Percentiles rank a stretch among this genome's conserved stretches.
phyloP scores from a whole-genome alignment of 2,329 filamentous ascomycete species.

The Fusarium sublunatum region DNA sequence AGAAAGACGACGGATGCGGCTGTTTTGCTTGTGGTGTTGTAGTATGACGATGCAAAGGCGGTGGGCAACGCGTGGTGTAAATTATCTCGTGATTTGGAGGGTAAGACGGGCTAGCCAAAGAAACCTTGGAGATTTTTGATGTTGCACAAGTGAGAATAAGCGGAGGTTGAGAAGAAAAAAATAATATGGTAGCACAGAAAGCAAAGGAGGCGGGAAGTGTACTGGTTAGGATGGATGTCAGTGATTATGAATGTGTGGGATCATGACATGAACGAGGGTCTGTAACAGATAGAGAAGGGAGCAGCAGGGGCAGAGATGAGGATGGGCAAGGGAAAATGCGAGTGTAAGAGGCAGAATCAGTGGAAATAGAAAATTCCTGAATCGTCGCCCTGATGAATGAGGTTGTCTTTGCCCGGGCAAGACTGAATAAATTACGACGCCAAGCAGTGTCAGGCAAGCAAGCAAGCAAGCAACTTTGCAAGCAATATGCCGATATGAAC shows the following conservation, averaged over 20 bases:
- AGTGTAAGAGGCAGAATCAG: constrained; percentile 22
- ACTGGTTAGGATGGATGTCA: constrained; percentile 13
- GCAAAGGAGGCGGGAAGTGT: constrained; percentile 17
- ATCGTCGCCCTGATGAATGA: constrained; percentile 17
- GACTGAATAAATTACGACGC: constrained; percentile 11
- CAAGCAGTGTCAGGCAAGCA: constrained; percentile 33
- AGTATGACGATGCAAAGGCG: constrained; percentile 28
- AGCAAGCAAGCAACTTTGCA: constrained; percentile 8
- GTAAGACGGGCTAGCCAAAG: constrained; percentile 5
- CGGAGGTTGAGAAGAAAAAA: constrained; percentile 1
- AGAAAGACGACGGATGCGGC: constrained; percentile 27
- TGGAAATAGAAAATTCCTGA: constrained; percentile 37
- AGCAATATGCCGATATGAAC: constrained; percentile 22
- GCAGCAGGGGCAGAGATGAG: constrained; percentile 15
- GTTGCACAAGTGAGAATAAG: constrained; percentile 6
- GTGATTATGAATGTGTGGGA: constrained; percentile 4
- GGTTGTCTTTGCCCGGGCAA: constrained; percentile 12
- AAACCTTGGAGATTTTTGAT: neutral
- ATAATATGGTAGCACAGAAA: constrained; percentile 16
- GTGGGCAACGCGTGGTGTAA: constrained; percentile 25
- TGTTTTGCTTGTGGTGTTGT: constrained; percentile 1
- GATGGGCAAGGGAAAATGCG: constrained; percentile 11
- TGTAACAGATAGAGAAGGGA: constrained; percentile 30
- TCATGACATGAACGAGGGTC: constrained; percentile 10
- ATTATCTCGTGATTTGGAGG: constrained; percentile 33